These are phyloP conservation scores for Zopfia rhizophila DNA, from an alignment of 2,329 filamentous ascomycete genomes.

Conservation along the genomic window DNA sequence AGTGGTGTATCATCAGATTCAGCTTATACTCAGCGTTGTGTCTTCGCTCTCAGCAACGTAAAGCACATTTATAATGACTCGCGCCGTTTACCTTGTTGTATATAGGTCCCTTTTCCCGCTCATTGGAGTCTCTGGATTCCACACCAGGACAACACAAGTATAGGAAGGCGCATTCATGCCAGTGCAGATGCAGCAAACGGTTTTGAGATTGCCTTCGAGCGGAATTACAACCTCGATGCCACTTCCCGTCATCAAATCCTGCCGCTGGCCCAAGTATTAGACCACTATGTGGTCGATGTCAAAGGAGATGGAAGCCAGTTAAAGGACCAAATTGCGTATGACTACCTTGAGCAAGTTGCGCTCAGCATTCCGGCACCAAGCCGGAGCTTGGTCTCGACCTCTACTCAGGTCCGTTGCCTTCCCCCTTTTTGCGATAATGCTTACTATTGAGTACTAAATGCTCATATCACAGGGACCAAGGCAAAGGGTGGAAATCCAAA, in stretches of 20 bases:
- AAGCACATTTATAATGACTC: conserved; percentile 24
- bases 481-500: conserved; percentile 27
- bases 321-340: conserved; percentile 16
- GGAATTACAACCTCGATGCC: conserved; percentile 28
- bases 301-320: conserved; percentile 9
- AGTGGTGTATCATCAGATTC: too few species aligned
- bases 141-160: conserved; percentile 4
- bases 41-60: too few species aligned
- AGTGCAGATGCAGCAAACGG: conserved; percentile 29
- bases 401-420: conserved; percentile 13
- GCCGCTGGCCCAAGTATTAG: conserved; percentile 15
- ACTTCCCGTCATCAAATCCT: conserved; percentile 18
- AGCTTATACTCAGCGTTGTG: too few species aligned
- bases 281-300: conserved; percentile 24
- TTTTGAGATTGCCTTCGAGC: conserved; percentile 28
- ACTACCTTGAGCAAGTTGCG: conserved; percentile 31
- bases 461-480: conserved; percentile 19
- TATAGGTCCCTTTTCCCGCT: conserved; percentile 37
- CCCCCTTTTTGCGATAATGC: not conserved
- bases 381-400: conserved; percentile 25
- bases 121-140: conserved; percentile 40
- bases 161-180: conserved; percentile 35
- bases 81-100: conserved; percentile 30
- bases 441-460: not conserved
- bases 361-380: conserved; percentile 28